A percentile compares a stretch with the other conserved stretches of the same genome.
These are phyloP conservation scores for Venturia nashicola DNA, from an alignment of 2,329 filamentous ascomycete species.

Conservation along the genomic window DNA sequence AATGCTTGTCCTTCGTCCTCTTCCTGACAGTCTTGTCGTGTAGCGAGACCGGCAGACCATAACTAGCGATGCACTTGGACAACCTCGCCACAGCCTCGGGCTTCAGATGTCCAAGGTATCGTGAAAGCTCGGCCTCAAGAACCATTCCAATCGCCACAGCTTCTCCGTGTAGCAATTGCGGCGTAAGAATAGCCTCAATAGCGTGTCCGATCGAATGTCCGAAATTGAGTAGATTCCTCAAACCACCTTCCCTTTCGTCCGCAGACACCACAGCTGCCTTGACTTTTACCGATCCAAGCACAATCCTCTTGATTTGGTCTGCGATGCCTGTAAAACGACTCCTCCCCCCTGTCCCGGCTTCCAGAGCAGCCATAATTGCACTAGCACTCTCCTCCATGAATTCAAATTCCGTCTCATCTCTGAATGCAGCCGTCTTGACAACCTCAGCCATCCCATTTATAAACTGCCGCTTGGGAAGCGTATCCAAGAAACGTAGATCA, in stretches of 20 bases:
- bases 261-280: constrained; percentile 91
- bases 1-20: constrained; percentile 74
- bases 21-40: constrained; percentile 72
- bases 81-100: constrained; percentile 81
- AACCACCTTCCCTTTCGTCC: constrained; percentile 86
- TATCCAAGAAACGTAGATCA: constrained; percentile 83
- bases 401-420: constrained; percentile 78
- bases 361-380: constrained; percentile 58
- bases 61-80: constrained; percentile 88
- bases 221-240: constrained; percentile 92
- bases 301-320: constrained; percentile 44
- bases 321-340: constrained; percentile 55
- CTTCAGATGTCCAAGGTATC: constrained; percentile 73
- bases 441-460: constrained; percentile 99
- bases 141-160: constrained; percentile 97
- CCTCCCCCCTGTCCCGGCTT: not conserved
- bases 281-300: constrained; percentile 80
- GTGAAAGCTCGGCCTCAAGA: constrained; percentile 87
- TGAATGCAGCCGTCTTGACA: constrained; percentile 94
- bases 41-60: constrained; percentile 75
- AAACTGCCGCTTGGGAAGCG: constrained; percentile 79
- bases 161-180: constrained; percentile 90
- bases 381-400: constrained; percentile 72
- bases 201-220: constrained; percentile 97
- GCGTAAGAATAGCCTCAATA: constrained; percentile 87